Base-by-base conservation (phyloP, 176 grass and related monocot species). In the Avena eriantha region DNA sequence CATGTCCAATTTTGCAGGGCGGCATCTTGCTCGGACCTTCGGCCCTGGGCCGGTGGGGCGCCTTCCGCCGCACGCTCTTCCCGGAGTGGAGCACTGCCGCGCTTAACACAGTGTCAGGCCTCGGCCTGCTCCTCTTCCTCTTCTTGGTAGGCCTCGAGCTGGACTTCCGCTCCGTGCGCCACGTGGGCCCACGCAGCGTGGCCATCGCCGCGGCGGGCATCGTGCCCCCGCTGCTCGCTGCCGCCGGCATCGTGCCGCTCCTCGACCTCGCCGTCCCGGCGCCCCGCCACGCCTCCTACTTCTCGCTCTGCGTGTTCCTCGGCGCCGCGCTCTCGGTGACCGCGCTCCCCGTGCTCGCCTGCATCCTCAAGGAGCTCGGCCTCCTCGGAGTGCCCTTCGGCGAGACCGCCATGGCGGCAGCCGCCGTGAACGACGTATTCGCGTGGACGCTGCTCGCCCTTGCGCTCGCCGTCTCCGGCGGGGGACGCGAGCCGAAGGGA, bases 11-110 rank as follows among this genome's bases (percentile, higher is more conserved):
- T 80, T 22, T 15, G 26, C 70, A 84, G 88, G 88, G 88, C 10
- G 93, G 95, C n/a, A 97, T 97, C 63, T 22, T 97, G 78, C 87
- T 97, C 36, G 95, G 95, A 1, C 91, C 93, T 0, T 97, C 93
- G 65, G 95, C 87, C 15, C 78, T 97, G 50, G 89, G 95, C 24
- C 87, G 93, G 74, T 89, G 88, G 83, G 77, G 21, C 83, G 48
- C 82, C 50, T 97, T 95, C 81, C 85, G 85, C 18, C 79, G 92
- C 16, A 90, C 29, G 7, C 0, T 97, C 51, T 97, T 97, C 55
- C 95, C 95, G n/a, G 22, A 80, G 58, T 97, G 95, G 95, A 97
- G 95, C 89, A 57, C 75, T 10, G 76, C 92, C 2, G 92, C 89
- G 74, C 95, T 97, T 0, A 93, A 95, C 80, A 91, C 95, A 22